phyloP scores from a whole-genome alignment of 2,329 filamentous ascomycete genomes.

The Teratosphaeria destructans region DNA sequence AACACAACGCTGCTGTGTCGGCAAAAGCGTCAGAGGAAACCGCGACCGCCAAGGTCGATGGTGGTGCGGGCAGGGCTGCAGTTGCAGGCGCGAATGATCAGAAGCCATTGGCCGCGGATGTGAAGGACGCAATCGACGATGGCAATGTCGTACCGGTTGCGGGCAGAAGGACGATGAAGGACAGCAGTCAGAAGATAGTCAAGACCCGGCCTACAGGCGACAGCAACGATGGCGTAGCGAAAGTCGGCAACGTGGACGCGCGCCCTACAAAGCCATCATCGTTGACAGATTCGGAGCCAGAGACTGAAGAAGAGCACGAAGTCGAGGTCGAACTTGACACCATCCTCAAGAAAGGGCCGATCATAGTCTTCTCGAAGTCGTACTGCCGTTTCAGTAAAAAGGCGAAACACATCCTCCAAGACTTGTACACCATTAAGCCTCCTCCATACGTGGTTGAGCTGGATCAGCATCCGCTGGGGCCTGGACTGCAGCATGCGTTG shows the following conservation, averaged over 20 bases:
- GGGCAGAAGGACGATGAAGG: constrained; percentile 43
- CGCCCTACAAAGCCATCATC: constrained; percentile 24
- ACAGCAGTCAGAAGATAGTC: constrained; percentile 19
- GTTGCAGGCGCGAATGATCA: constrained; percentile 38
- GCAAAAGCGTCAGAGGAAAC: constrained; percentile 5
- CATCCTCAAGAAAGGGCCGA: constrained; percentile 75
- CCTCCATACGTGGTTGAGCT: constrained; percentile 82
- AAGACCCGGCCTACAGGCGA: constrained; percentile 23
- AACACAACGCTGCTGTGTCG: constrained; percentile 17
- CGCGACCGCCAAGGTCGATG: background rate
- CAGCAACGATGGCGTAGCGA: constrained; percentile 34
- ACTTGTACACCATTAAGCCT: constrained; percentile 75
- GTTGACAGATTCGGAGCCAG: constrained; percentile 28
- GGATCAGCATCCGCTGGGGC: constrained; percentile 67
- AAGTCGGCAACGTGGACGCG: constrained; percentile 32
- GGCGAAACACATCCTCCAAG: constrained; percentile 74
- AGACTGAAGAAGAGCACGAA: constrained; percentile 51
- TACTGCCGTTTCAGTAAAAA: constrained; percentile 80
- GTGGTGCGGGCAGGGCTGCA: constrained; percentile 2
- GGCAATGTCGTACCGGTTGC: constrained; percentile 33
- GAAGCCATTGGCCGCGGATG: background rate
- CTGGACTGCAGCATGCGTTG: constrained; percentile 58
- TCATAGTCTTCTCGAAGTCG: constrained; percentile 92
- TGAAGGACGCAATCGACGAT: constrained; percentile 10
- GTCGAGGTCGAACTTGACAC: constrained; percentile 61